Conservation (phyloP, 176 grass and related monocot genomes). For the Areca catechu region DNA sequence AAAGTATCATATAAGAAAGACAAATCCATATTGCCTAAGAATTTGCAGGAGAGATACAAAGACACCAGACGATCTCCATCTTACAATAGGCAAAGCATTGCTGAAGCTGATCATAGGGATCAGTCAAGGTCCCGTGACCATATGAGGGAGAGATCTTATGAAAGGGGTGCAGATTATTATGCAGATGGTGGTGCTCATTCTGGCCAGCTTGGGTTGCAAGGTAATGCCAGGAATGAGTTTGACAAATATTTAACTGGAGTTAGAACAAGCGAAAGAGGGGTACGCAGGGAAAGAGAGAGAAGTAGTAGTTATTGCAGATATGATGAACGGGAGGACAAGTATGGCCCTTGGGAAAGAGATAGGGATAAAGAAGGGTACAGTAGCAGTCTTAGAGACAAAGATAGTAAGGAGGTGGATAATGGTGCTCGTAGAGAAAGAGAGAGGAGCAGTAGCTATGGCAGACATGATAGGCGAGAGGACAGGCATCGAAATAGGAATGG, state of each 20-base stretch:
- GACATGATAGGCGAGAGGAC: constrained; percentile 35
- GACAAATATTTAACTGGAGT: constrained; percentile 16
- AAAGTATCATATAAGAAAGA: constrained; percentile 3
- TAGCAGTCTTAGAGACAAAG: no score
- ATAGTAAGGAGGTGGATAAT: no score
- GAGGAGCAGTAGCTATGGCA: constrained; percentile 48
- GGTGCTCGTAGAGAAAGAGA: no score
- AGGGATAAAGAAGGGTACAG: no score
- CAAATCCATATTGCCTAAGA: constrained; percentile 12
- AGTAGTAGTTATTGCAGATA: no score
- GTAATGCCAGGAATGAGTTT: constrained; percentile 24
- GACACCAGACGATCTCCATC: constrained; percentile 4
- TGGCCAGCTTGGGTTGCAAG: constrained; percentile 20
- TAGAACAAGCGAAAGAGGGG: constrained; percentile 17
- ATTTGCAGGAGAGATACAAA: constrained; percentile 22
- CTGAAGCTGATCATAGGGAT: constrained; percentile 18
- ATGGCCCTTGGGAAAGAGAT: no score
- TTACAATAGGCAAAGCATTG: constrained; percentile 19
- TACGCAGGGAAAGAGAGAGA: constrained; percentile 27
- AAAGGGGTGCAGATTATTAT: constrained; percentile 2
- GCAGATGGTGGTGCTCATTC: constrained; percentile 3
- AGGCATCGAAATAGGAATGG: neutral
- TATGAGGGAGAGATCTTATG: constrained; percentile 5
- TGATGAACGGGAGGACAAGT: no score
- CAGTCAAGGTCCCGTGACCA: constrained; percentile 24